phyloP scores from a whole-genome alignment of 2,329 filamentous ascomycete genomes.

The Stenocarpella maydis region DNA sequence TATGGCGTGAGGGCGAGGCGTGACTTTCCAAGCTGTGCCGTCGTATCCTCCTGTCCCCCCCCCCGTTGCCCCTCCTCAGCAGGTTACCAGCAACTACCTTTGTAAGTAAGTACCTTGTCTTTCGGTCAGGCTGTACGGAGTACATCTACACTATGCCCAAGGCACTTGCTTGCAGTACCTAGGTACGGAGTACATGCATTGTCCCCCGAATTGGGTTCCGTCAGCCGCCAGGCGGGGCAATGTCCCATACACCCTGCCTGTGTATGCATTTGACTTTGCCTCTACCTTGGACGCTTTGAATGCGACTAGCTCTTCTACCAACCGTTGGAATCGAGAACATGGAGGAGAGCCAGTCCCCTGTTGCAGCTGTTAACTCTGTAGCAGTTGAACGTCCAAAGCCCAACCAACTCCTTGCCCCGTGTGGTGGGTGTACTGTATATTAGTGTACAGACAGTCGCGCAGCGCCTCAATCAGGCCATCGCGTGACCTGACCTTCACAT shows the following conservation, averaged over 20 bases:
- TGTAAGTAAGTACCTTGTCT: slow-evolving; percentile 13
- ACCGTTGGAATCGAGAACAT: not conserved
- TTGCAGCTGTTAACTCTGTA: slow-evolving; percentile 15
- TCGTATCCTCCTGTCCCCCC: not conserved
- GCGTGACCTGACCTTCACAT: slow-evolving; percentile 28
- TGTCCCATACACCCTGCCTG: not conserved
- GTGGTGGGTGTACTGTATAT: not conserved
- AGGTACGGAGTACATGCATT: not conserved
- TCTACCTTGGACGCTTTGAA: too few species aligned
- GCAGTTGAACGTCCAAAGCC: too few species aligned
- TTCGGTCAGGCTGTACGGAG: not conserved
- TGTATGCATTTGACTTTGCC: not conserved
- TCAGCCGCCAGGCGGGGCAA: slow-evolving; percentile 24
- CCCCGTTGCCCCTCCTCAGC: not conserved
- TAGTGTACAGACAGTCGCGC: not conserved
- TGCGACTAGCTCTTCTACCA: not conserved
- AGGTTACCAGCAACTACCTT: too few species aligned
- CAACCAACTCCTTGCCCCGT: not conserved
- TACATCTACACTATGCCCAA: not conserved
- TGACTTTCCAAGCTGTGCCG: slow-evolving; percentile 17
- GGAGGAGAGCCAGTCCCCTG: not conserved
- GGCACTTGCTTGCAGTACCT: too few species aligned
- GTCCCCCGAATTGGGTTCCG: slow-evolving; percentile 27
- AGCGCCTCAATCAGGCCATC: slow-evolving; percentile 28
- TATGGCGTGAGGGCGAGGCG: slow-evolving; percentile 32